Conservation (phyloP, 2,329 filamentous ascomycete genomes). For the Ceratocystis eucalypticola region DNA sequence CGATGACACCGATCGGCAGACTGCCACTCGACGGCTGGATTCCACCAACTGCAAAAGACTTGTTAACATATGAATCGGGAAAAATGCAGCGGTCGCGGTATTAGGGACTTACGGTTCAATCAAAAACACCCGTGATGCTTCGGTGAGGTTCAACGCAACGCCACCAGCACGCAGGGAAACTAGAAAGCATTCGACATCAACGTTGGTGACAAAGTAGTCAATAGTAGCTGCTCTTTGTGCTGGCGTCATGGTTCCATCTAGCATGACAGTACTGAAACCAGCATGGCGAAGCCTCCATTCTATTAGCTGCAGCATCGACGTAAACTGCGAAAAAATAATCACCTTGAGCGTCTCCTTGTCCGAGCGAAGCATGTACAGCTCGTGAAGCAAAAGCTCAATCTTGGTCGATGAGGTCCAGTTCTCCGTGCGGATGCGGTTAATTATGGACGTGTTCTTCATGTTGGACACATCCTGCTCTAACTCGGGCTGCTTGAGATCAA, state of each 20-base stretch:
- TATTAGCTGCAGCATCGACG: conserved; percentile 90
- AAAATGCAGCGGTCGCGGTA: background rate
- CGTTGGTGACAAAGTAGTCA: conserved; percentile 90
- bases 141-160: conserved; percentile 87
- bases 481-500: conserved; percentile 89
- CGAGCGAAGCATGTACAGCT: conserved; percentile 79
- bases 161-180: conserved; percentile 94
- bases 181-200: conserved; percentile 87
- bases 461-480: conserved; percentile 76
- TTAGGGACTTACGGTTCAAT: conserved; percentile 66
- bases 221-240: conserved; percentile 87
- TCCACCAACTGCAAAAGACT: conserved; percentile 68
- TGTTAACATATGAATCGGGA: conserved; percentile 5
- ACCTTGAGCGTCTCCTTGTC: conserved; percentile 91
- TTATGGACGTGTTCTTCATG: conserved; percentile 83
- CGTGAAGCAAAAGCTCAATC: conserved; percentile 90
- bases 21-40: conserved; percentile 99
- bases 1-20: conserved; percentile 87
- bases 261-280: conserved; percentile 96
- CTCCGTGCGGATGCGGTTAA: conserved; percentile 97
- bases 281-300: conserved; percentile 92
- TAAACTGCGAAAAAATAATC: conserved; percentile 96
- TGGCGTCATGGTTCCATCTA: conserved; percentile 94
- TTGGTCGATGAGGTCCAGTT: conserved; percentile 98
- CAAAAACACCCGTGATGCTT: conserved; percentile 90